A percentile compares a stretch with the other conserved stretches of the same genome.
Conservation (phyloP, 768 basidiomycete genomes). For the Russula ochroleuca region DNA sequence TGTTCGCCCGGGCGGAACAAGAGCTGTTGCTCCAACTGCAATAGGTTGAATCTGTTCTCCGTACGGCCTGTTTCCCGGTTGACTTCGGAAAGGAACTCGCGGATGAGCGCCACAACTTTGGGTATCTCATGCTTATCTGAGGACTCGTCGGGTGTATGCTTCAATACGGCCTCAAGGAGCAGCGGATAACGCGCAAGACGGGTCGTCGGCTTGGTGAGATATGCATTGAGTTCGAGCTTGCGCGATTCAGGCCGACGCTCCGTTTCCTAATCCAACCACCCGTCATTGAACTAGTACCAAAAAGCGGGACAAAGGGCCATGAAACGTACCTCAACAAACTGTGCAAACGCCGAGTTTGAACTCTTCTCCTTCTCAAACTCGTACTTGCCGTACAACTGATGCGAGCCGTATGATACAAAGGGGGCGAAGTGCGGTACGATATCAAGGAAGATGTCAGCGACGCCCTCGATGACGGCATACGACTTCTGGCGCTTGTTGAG, state of each 20-base stretch:
- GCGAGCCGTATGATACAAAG: constrained; percentile 92
- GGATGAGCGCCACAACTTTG: constrained; percentile 70
- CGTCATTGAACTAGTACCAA: background rate
- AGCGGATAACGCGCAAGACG: constrained; percentile 96
- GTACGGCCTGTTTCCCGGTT: constrained; percentile 93
- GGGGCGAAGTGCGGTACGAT: constrained; percentile 83
- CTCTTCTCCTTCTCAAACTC: constrained; percentile 99
- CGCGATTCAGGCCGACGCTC: constrained; percentile 93
- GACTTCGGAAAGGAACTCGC: constrained; percentile 80
- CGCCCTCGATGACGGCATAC: constrained; percentile 85
- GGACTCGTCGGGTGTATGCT: constrained; percentile 87
- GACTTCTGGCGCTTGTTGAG: constrained; percentile 94
- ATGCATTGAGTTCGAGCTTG: constrained; percentile 95
- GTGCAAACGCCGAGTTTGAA: constrained; percentile 85
- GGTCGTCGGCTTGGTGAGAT: constrained; percentile 96
- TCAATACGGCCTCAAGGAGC: constrained; percentile 84
- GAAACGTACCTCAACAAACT: constrained; percentile 84
- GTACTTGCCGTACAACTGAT: constrained; percentile 97
- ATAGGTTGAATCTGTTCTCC: constrained; percentile 93
- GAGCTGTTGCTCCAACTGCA: constrained; percentile 90
- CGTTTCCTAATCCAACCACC: constrained; percentile 51
- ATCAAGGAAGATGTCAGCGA: constrained; percentile 89
- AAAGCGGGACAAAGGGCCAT: background rate
- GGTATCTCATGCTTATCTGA: constrained; percentile 76
- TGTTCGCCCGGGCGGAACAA: constrained; percentile 85